A percentile compares a stretch with the other conserved stretches of the same genome.
These are phyloP conservation scores for Pichia exigua DNA, from an alignment of 805 yeast species.

Conservation along the genomic window DNA sequence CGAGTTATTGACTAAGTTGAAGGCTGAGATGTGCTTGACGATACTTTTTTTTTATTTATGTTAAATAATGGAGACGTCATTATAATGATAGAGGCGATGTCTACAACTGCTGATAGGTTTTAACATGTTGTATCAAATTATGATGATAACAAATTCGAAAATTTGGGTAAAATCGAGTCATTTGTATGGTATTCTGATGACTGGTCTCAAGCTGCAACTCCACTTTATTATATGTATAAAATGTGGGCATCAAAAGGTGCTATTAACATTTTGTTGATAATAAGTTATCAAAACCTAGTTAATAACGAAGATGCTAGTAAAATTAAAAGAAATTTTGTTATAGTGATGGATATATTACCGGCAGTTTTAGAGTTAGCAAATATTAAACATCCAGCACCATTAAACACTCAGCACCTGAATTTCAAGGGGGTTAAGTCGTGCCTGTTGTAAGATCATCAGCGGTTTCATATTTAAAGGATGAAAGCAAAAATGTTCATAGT, in stretches of 20 bases:
- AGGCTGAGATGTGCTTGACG: constrained; percentile 37
- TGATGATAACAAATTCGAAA: constrained; percentile 37
- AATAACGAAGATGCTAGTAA: constrained; percentile 20
- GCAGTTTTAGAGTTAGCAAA: constrained; percentile 45
- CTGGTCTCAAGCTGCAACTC: constrained; percentile 60
- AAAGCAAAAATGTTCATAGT: constrained; percentile 28
- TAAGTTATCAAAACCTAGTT: constrained; percentile 33
- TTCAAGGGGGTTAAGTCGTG: constrained; percentile 37
- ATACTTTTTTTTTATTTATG: constrained; percentile 51
- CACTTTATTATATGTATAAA: constrained; percentile 47
- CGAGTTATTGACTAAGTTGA: constrained; percentile 37
- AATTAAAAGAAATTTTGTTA: constrained; percentile 35
- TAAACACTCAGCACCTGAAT: constrained; percentile 33
- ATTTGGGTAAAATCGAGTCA: constrained; percentile 41
- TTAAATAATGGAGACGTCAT: constrained; percentile 65
- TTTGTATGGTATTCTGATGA: constrained; percentile 47
- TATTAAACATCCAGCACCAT: constrained; percentile 37
- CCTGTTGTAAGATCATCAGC: constrained; percentile 40
- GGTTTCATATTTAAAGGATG: constrained; percentile 30
- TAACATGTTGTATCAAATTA: constrained; percentile 24
- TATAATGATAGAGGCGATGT: constrained; percentile 48
- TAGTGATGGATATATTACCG: constrained; percentile 56
- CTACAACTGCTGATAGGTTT: constrained; percentile 29
- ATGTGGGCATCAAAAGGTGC: constrained; percentile 58
- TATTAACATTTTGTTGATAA: constrained; percentile 46